Evolutionary conservation across 202 grass and related monocot species (phyloP).

Genomic region (Elaeis oleifera): DNA sequence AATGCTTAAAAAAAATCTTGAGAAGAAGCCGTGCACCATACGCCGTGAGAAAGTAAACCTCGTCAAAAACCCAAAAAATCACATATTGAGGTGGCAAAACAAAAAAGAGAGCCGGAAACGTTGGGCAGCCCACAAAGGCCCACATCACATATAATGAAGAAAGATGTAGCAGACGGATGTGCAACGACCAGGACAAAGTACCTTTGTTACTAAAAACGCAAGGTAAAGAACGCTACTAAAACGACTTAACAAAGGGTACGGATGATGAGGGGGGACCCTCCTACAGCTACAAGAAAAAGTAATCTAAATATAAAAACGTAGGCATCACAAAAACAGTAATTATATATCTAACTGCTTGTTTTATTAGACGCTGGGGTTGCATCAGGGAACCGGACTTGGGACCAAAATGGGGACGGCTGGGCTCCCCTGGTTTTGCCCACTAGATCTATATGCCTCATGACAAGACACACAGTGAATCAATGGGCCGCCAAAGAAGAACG

Average conservation of each 20-base stretch:
- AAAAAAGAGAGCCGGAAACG: not conserved
- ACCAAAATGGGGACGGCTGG: not conserved
- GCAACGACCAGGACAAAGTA: not conserved
- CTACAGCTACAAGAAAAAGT: not conserved
- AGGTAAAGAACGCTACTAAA: not conserved
- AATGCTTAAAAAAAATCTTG: too few relatives aligned
- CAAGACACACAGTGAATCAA: too few relatives aligned
- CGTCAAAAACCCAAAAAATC: too few relatives aligned
- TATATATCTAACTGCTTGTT: not conserved
- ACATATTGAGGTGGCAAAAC: too few relatives aligned
- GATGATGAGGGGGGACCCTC: not conserved
- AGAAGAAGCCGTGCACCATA: too few relatives aligned
- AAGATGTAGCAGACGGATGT: not conserved
- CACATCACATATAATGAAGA: not conserved
- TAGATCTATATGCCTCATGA: too few relatives aligned
- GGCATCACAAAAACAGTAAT: too few relatives aligned
- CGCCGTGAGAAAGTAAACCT: too few relatives aligned
- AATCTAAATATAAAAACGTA: too few relatives aligned
- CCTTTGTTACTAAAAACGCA: not conserved
- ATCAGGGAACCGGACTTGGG: not conserved
- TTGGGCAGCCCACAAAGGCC: not conserved
- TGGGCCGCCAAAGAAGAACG: too few relatives aligned
- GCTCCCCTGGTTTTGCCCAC: too few relatives aligned
- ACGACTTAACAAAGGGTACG: not conserved
- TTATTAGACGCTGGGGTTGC: not conserved